Percentiles rank a stretch among this genome's conserved stretches.
Conservation (phyloP, 2,329 filamentous ascomycete species). For the Stylonectria norvegica region DNA sequence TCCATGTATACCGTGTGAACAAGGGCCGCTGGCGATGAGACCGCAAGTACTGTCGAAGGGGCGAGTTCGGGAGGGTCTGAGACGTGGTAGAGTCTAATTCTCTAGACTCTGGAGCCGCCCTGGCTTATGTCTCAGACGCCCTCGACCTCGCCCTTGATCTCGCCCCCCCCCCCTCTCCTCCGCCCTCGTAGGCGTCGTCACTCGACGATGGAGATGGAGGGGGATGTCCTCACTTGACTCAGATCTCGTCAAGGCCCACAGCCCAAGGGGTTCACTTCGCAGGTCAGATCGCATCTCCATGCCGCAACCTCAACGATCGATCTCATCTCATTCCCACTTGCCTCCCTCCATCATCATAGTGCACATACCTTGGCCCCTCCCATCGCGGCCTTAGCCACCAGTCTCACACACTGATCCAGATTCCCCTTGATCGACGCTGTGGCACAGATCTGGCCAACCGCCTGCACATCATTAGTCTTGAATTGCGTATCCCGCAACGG, state of each 20-base stretch:
- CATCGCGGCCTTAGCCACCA: conserved; percentile 69
- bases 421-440: conserved; percentile 76
- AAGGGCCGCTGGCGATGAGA: conserved; percentile 5
- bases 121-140: no score
- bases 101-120: no score
- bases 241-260: conserved; percentile 21
- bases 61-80: no score
- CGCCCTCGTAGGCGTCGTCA: no score
- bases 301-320: neutral
- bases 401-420: conserved; percentile 68
- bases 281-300: no score
- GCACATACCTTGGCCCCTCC: conserved; percentile 72
- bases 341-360: conserved; percentile 3
- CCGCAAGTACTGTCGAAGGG: conserved; percentile 1
- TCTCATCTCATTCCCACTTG: no score
- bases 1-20: conserved; percentile 24
- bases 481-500: neutral
- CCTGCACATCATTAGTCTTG: conserved; percentile 48
- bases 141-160: no score
- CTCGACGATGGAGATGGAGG: neutral
- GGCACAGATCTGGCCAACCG: conserved; percentile 85
- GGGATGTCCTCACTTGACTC: conserved; percentile 13
- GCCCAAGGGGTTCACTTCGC: no score
- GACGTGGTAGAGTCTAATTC: no score
- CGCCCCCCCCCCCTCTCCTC: no score